Conservation (phyloP, 2,329 filamentous ascomycete genomes). For the Endoconidiophora laricicola region DNA sequence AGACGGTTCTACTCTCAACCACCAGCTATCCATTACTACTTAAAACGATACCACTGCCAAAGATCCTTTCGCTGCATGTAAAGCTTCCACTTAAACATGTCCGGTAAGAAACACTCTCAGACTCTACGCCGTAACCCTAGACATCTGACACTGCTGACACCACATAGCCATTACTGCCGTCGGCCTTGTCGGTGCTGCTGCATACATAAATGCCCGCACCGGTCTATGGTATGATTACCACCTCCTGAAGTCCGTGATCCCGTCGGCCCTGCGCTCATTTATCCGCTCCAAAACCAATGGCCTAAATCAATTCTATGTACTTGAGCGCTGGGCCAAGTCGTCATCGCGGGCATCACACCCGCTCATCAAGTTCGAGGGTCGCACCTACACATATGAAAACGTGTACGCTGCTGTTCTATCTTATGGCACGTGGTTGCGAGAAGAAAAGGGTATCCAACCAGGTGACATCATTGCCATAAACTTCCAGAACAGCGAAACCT, state of each 20-base stretch:
- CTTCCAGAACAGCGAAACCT: slow-evolving; percentile 66
- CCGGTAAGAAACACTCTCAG: background rate
- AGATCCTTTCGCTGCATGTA: background rate
- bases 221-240: slow-evolving; percentile 48
- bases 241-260: slow-evolving; percentile 38
- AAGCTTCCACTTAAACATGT: background rate
- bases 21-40: background rate
- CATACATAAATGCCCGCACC: slow-evolving; percentile 59
- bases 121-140: background rate
- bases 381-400: slow-evolving; percentile 56
- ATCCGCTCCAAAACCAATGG: slow-evolving; percentile 28
- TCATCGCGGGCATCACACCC: slow-evolving; percentile 33
- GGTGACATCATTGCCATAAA: slow-evolving; percentile 67
- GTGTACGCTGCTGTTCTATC: slow-evolving; percentile 53
- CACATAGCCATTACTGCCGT: slow-evolving; percentile 23
- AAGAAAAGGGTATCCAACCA: slow-evolving; percentile 43
- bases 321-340: slow-evolving; percentile 48
- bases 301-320: slow-evolving; percentile 55
- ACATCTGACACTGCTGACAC: slow-evolving; percentile 4
- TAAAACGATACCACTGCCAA: background rate
- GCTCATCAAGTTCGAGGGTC: slow-evolving; percentile 53
- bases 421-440: slow-evolving; percentile 61
- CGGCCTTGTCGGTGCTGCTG: slow-evolving; percentile 45
- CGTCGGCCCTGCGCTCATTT: slow-evolving; percentile 14
- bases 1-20: too few species aligned